These are phyloP conservation scores for Starmerella floris DNA, from an alignment of 805 yeast species.

Conservation along the genomic window DNA sequence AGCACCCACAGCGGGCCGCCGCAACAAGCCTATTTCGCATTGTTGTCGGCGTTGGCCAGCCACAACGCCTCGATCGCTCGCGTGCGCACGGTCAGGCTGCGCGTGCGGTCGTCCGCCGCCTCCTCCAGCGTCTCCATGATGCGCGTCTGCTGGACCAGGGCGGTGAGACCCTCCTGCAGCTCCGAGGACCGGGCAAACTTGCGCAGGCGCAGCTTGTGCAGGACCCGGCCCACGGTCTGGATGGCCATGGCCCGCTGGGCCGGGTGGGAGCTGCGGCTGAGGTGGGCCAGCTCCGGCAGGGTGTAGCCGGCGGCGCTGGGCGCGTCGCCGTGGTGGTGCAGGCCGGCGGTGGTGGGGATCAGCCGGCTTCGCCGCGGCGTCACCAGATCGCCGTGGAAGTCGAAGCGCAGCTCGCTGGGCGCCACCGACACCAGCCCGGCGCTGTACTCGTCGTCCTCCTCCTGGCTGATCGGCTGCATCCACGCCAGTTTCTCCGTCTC, in stretches of 20 bases:
- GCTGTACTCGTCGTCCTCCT: slow-evolving; percentile 31
- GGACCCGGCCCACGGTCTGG: slow-evolving; percentile 72
- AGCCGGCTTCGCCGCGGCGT: slow-evolving; percentile 39
- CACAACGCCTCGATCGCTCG: slow-evolving; percentile 24
- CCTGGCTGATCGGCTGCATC: slow-evolving; percentile 58
- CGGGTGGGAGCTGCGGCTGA: slow-evolving; percentile 63
- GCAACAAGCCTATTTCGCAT: too few relatives aligned
- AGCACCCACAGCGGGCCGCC: too few relatives aligned
- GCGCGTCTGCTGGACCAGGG: slow-evolving; percentile 17
- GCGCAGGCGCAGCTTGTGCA: slow-evolving; percentile 59
- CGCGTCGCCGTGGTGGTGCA: slow-evolving; percentile 83
- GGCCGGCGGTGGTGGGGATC: slow-evolving; percentile 48
- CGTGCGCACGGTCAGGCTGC: slow-evolving; percentile 23
- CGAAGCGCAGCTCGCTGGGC: slow-evolving; percentile 63
- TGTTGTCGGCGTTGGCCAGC: slow-evolving; percentile 17
- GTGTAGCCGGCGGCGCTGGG: slow-evolving; percentile 92
- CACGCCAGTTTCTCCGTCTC: slow-evolving; percentile 75
- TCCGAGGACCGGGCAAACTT: slow-evolving; percentile 32
- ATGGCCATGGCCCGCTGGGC: slow-evolving; percentile 81
- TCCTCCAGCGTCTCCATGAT: slow-evolving; percentile 21
- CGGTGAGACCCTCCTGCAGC: slow-evolving; percentile 22
- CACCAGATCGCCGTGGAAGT: slow-evolving; percentile 69
- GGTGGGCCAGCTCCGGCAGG: slow-evolving; percentile 62
- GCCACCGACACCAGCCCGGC: slow-evolving; percentile 37
- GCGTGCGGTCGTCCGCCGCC: slow-evolving; percentile 20